Base-by-base conservation (phyloP, 495 filamentous ascomycete species). In the Lepidopterella palustris region DNA sequence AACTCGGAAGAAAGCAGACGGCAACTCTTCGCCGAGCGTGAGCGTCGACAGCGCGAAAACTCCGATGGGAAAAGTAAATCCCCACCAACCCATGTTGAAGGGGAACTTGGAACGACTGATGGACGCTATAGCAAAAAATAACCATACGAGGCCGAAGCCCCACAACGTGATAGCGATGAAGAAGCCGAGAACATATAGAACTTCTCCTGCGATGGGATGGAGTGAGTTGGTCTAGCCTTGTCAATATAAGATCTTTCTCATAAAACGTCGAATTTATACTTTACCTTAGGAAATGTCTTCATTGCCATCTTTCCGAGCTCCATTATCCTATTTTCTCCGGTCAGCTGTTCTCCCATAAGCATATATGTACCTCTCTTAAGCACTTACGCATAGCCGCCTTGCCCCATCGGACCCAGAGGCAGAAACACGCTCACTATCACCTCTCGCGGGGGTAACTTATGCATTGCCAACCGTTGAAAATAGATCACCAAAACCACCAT, bases 21-120 rank as follows among this genome's bases (percentile, higher is more conserved):
- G 71, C 39, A 84, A 65, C 59, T 82, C 80, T 31, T 71, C 59
- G 3, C 74, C 81, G 6, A 85, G 60, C 45, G 73, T 66, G 11
- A 68, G 71, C 0, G 83, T 84, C 24, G 74, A 73, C 4, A 74
- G 64, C 0, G 82, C 74, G 63, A 79, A 83, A n/a, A 79, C 79
- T 5, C 67, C 82, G 24, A 85, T 60, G 0, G 84, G 84, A 53
- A 86, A 87, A 1, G 77, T 82, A 52, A 86, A 85, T 3, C 78
- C 79, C 84, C 84, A 87, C 83, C 83, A 86, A 0, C 83, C 84
- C 64, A 85, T 80, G 55, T 85, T 86, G 67, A 86, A 86, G 0
- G 84, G 82, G 50, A 86, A 85, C 10, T 61, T 75, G 51, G 65
- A 73, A 9, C 70, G 65, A 5, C 68, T 58, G 35, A 79, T 73